Evolutionary conservation across 768 basidiomycete genomes (phyloP).

Genomic region (Leucosporidium creatinivorum): DNA sequence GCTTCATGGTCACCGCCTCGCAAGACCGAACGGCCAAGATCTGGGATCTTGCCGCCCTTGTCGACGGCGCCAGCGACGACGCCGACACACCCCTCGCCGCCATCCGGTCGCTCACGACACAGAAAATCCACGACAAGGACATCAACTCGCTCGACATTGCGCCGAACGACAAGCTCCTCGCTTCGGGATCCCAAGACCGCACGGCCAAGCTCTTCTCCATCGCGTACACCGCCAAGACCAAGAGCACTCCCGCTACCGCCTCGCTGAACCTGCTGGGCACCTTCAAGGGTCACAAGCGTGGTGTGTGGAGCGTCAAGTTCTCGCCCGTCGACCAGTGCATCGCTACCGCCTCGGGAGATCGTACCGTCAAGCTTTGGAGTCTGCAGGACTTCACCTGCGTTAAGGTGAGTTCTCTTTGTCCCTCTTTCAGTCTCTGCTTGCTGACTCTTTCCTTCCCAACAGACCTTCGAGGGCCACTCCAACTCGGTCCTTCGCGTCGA

Average conservation of each 20-base stretch:
- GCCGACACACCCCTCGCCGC: conserved; percentile 10
- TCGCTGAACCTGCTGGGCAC: conserved; percentile 70
- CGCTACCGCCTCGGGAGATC: conserved; percentile 91
- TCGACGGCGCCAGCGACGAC: conserved; percentile 44
- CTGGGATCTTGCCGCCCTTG: conserved; percentile 67
- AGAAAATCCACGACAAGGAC: conserved; percentile 94
- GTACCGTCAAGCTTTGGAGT: conserved; percentile 89
- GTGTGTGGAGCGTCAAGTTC: conserved; percentile 91
- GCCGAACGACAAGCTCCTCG: conserved; percentile 78
- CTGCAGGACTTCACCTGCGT: conserved; percentile 87
- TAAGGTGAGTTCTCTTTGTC: conserved; percentile 43
- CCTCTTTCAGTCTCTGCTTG: not conserved
- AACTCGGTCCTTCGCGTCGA: conserved; percentile 92
- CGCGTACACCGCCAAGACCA: conserved; percentile 47
- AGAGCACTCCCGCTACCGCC: conserved; percentile 49
- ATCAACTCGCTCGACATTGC: conserved; percentile 93
- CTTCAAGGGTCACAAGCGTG: conserved; percentile 92
- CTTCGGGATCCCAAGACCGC: conserved; percentile 91
- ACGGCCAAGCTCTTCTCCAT: conserved; percentile 85
- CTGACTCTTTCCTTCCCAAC: conserved; percentile 32
- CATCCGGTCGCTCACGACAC: conserved; percentile 62
- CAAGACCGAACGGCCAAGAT: conserved; percentile 97
- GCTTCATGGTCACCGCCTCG: conserved; percentile 85
- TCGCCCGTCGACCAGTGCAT: conserved; percentile 71
- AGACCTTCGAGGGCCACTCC: conserved; percentile 97